Percentiles rank a stretch among this genome's conserved stretches.
Conservation (phyloP, 1,284 basidiomycete genomes). For the Ceratobasidium sp. region DNA sequence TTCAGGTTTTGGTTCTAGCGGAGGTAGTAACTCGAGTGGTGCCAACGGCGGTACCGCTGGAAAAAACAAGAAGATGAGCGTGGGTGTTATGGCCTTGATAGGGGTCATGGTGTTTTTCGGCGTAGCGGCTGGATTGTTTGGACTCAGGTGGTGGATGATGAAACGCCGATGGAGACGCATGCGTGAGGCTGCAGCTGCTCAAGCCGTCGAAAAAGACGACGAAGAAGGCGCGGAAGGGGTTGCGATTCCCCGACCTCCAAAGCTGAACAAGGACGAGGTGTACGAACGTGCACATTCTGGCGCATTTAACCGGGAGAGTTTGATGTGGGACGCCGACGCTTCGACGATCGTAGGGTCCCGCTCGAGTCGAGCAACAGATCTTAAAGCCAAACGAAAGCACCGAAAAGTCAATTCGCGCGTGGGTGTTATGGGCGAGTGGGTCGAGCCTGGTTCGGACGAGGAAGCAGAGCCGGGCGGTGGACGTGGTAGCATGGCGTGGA, state of each 20-base stretch:
- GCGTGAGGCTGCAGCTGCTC: conserved; percentile 6
- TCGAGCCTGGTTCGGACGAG: conserved; percentile 41
- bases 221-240: neutral
- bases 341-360: conserved; percentile 30
- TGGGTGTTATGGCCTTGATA: conserved; percentile 42
- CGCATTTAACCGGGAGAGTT: conserved; percentile 18
- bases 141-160: conserved; percentile 41
- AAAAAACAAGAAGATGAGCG: conserved; percentile 38
- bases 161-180: conserved; percentile 35
- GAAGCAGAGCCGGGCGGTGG: neutral
- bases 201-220: neutral
- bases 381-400: conserved; percentile 13
- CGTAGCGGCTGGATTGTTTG: conserved; percentile 38
- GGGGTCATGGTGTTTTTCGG: conserved; percentile 43
- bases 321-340: conserved; percentile 23
- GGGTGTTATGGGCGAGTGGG: conserved; percentile 41
- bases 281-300: conserved; percentile 28
- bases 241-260: conserved; percentile 28
- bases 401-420: conserved; percentile 29
- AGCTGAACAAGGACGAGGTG: conserved; percentile 15
- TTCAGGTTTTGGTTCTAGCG: conserved; percentile 4
- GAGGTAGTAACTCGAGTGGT: neutral
- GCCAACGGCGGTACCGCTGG: neutral
- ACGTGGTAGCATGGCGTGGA: neutral
- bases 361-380: conserved; percentile 12